Evolutionary conservation across 805 yeast genomes (phyloP), one percentile per base, ranked within the genome.

Genomic region (Torulaspora microellipsoides): DNA sequence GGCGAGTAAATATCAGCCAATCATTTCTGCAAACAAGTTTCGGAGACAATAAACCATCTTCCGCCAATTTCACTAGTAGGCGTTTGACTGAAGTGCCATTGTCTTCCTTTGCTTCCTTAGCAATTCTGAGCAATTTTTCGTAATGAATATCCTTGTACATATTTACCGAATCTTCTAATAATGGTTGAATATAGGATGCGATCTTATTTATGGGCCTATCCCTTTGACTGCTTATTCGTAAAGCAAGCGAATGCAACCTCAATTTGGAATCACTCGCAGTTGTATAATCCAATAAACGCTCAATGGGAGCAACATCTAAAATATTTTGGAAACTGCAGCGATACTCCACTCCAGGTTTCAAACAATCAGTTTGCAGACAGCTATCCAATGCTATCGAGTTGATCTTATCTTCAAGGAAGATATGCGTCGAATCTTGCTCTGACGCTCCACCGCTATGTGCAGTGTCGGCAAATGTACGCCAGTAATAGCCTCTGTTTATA

Each of bases 111-210:
- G 47, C 31, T 10, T 31, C 27, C 33, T 40, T 54, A 17, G 66
- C 66, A 15, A 58, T 56, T 15, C 48, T 42, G 15, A 62, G 31
- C 13, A 62, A 43, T 15, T 56, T 52, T 28, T 56, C 55, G 37
- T 62, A 62, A 30, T 53, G 50, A 2, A 60, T 35, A 31, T 54
- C 49, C 20, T 47, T 46, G 37, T 58, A 60, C 51, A 51, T 51
- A 29, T 45, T 48, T 14, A 40, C 42, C 5, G 61, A 52, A 14
- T 58, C 63, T 34, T 54, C 53, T 28, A 59, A 36, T 15, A 59
- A 31, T 11, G 60, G 49, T 34, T 55, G 57, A 4, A 60, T 49
- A 9, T 51, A 37, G 8, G 45, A 36, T 29, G 40, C 44, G 15
- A 42, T 31, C 29, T 14, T 34, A 11, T 34, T 44, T 13, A 20